Conservation (phyloP, 2,329 filamentous ascomycete genomes). For the Aspergillus novofumigatus region DNA sequence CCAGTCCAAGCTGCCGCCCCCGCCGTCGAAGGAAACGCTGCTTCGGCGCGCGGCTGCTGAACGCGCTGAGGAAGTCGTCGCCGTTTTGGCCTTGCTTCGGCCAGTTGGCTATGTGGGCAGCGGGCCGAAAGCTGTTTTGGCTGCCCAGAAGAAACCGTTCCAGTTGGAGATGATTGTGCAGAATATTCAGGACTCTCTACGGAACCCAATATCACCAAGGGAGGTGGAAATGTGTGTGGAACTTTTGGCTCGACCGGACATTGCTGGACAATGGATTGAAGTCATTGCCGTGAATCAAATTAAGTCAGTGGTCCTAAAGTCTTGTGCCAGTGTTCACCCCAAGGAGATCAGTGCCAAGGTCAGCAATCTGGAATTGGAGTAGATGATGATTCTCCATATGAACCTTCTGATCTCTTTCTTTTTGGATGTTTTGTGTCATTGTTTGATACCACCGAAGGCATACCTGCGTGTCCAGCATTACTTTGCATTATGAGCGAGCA, state of each 20-base stretch:
- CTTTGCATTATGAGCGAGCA: conserved; percentile 14
- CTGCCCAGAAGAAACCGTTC: conserved; percentile 58
- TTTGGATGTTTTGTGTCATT: conserved; percentile 10
- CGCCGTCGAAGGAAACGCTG: conserved; percentile 52
- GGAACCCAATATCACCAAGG: conserved; percentile 45
- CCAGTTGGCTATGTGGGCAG: conserved; percentile 31
- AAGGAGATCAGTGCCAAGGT: conserved; percentile 35
- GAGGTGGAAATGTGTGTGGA: conserved; percentile 47
- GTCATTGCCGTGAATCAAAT: conserved; percentile 44
- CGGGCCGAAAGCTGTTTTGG: conserved; percentile 25
- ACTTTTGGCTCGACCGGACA: conserved; percentile 44
- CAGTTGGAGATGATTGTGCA: conserved; percentile 60
- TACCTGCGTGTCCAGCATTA: conserved; percentile 21
- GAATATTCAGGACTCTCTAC: conserved; percentile 64
- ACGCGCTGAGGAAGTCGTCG: conserved; percentile 63
- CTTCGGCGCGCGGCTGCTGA: conserved; percentile 62
- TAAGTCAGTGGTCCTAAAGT: conserved; percentile 45
- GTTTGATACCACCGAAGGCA: conserved; percentile 10
- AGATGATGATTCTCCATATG: conserved; percentile 18
- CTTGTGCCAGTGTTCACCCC: conserved; percentile 32
- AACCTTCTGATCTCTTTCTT: not conserved
- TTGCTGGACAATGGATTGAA: conserved; percentile 48
- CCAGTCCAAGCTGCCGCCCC: conserved; percentile 45
- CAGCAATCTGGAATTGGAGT: conserved; percentile 24
- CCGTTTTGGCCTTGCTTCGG: conserved; percentile 62